A percentile compares a stretch with the other conserved stretches of the same genome.
Conservation (phyloP, 352 stramenopile species). For the Pythium sukuiense region DNA sequence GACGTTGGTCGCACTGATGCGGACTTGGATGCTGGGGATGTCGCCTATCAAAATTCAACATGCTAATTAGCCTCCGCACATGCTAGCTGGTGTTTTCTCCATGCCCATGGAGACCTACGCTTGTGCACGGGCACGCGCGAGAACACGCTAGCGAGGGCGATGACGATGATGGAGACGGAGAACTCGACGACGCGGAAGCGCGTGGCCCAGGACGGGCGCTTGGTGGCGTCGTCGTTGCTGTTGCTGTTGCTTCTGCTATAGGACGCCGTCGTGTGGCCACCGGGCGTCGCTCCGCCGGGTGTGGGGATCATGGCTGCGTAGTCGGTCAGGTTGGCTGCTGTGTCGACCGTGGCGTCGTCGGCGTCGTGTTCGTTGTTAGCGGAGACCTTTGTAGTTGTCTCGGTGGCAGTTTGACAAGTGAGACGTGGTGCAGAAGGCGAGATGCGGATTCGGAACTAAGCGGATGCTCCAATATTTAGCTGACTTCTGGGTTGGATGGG, state of each 20-base stretch:
- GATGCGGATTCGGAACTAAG: too few species aligned
- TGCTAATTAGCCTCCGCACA: background rate
- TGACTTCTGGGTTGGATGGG: too few species aligned
- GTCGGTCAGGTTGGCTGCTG: slow-evolving; percentile 8
- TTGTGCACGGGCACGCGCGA: slow-evolving; percentile 50
- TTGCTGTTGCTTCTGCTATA: background rate
- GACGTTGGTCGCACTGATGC: slow-evolving; percentile 40
- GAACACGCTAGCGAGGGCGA: slow-evolving; percentile 46
- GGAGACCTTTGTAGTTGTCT: too few species aligned
- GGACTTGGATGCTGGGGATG: slow-evolving; percentile 56
- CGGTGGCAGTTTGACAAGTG: too few species aligned
- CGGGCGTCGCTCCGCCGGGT: background rate
- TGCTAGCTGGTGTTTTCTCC: background rate
- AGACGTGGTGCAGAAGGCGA: too few species aligned
- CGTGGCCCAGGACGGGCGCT: slow-evolving; percentile 8
- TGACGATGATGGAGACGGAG: slow-evolving; percentile 39
- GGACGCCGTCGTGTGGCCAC: slow-evolving; percentile 5
- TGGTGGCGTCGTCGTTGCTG: background rate
- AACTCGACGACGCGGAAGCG: slow-evolving; percentile 64
- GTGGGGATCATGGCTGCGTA: slow-evolving; percentile 11
- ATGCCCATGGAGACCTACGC: slow-evolving; percentile 27
- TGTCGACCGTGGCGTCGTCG: too few species aligned
- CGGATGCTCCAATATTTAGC: too few species aligned
- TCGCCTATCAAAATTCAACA: slow-evolving; percentile 29
- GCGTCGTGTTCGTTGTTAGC: too few species aligned